phyloP scores from a whole-genome alignment of 371 early-diverging fungal genomes.

The Lichtheimia ramosa region DNA sequence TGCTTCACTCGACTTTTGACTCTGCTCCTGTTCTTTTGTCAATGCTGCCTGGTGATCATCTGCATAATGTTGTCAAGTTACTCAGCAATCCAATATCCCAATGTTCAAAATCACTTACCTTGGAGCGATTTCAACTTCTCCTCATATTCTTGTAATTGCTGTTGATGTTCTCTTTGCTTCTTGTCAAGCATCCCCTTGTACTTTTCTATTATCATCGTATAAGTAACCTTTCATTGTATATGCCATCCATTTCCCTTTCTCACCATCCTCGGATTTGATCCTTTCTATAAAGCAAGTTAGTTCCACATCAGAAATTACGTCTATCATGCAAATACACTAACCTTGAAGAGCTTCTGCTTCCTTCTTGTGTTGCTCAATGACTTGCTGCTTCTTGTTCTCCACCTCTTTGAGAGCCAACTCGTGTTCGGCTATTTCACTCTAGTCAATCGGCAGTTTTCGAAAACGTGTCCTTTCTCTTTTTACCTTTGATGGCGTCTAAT shows the following conservation, averaged over 20 bases:
- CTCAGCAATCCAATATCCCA: not conserved
- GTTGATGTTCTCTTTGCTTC: not conserved
- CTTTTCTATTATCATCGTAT: not conserved
- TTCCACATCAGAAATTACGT: too few species aligned
- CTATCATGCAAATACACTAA: not conserved
- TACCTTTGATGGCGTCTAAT: not conserved
- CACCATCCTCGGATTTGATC: too few species aligned
- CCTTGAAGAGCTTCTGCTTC: not conserved
- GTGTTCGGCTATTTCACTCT: too few species aligned
- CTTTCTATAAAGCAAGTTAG: too few species aligned
- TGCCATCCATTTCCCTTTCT: too few species aligned
- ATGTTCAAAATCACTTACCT: not conserved
- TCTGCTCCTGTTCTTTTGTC: not conserved
- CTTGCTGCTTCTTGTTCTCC: not conserved
- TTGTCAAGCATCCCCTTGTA: not conserved
- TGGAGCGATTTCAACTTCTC: not conserved
- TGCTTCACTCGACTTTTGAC: not conserved
- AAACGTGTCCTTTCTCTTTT: not conserved
- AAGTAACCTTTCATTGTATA: too few species aligned
- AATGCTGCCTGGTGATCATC: not conserved
- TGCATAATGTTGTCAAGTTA: not conserved
- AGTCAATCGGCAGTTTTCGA: too few species aligned
- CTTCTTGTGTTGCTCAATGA: not conserved
- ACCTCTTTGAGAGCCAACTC: not conserved
- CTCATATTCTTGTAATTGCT: not conserved